Evolutionary conservation across 2,329 filamentous ascomycete genomes (phyloP).

Genomic region (Boeremia exigua): DNA sequence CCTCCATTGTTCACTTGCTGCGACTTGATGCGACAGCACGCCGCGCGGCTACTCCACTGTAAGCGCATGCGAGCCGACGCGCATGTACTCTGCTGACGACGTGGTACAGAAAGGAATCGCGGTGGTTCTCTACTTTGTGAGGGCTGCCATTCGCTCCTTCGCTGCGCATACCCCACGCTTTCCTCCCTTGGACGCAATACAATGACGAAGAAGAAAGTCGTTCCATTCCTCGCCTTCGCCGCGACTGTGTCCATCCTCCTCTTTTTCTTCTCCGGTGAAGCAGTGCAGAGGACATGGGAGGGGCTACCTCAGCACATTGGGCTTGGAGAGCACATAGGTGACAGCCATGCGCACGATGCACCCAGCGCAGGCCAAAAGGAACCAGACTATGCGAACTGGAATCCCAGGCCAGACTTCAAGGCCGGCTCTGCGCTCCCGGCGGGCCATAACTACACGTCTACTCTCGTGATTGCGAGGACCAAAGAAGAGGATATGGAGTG

Average conservation of each 20-base stretch:
- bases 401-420: conserved; percentile 43
- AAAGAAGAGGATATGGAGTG: conserved; percentile 60
- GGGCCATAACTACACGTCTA: conserved; percentile 60
- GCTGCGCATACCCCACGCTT: background rate
- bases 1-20: conserved; percentile 3
- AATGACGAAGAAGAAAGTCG: conserved; percentile 38
- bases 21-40: conserved; percentile 4
- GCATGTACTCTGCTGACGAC: background rate
- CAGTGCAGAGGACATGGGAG: conserved; percentile 45
- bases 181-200: background rate
- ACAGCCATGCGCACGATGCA: conserved; percentile 19
- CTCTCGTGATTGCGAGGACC: conserved; percentile 61
- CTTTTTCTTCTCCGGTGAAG: conserved; percentile 48
- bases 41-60: conserved; percentile 11
- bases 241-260: conserved; percentile 44
- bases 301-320: conserved; percentile 50
- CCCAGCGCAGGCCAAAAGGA: conserved; percentile 24
- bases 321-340: conserved; percentile 45
- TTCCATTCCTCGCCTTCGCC: conserved; percentile 40
- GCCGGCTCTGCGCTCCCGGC: conserved; percentile 46
- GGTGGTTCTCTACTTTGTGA: background rate
- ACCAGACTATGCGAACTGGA: conserved; percentile 47
- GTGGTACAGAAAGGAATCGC: background rate
- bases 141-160: background rate
- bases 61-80: conserved; percentile 2